Percentiles rank a stretch among this genome's conserved stretches.
These are phyloP conservation scores for Penicillium occitanis DNA, from an alignment of 2,329 filamentous ascomycete genomes.

Conservation along the genomic window DNA sequence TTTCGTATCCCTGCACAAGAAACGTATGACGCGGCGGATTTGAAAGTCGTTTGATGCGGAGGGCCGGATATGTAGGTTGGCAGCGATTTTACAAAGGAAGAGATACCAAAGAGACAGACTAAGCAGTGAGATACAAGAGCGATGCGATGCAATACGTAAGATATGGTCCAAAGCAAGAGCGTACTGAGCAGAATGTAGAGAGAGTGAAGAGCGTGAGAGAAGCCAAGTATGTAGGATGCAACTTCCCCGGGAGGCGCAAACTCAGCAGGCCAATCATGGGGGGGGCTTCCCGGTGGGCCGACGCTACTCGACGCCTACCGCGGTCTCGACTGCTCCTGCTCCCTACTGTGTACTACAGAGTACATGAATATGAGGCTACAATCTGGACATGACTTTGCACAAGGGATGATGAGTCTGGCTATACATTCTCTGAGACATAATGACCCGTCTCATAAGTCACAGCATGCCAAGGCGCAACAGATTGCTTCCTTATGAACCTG, in stretches of 20 bases:
- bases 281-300: background rate
- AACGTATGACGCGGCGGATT: background rate
- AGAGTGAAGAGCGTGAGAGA: background rate
- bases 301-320: conserved; percentile 3
- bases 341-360: background rate
- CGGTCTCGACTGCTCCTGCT: background rate
- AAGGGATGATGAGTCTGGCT: background rate
- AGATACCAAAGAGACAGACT: background rate
- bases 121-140: background rate
- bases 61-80: background rate
- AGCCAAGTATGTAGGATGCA: conserved; percentile 5
- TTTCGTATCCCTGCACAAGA: background rate
- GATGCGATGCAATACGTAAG: background rate
- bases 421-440: background rate
- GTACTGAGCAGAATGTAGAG: background rate
- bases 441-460: background rate
- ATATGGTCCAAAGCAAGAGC: background rate
- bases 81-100: background rate
- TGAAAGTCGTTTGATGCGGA: background rate
- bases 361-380: background rate
- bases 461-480: background rate
- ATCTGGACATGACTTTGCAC: background rate
- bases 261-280: background rate
- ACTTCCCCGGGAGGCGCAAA: conserved; percentile 2
- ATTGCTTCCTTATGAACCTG: background rate